Percentiles rank a stretch among this genome's conserved stretches.
Conservation (phyloP, 371 early-diverging fungal species). For the Lichtheimia ramosa region DNA sequence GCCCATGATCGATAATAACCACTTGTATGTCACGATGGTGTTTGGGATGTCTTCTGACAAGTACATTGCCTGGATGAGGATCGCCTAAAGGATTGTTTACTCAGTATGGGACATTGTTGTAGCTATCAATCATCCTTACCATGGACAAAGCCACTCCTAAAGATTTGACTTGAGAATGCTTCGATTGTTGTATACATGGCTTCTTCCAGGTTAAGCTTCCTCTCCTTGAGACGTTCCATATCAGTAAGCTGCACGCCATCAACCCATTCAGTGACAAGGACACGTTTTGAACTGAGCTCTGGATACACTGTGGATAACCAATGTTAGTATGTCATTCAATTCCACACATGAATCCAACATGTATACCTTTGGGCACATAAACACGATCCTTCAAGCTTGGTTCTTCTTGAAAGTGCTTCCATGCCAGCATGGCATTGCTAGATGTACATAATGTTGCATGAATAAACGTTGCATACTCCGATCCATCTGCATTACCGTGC, state of each 20-base stretch:
- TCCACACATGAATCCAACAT: background rate
- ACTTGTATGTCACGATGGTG: conserved; percentile 48
- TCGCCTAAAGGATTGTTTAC: conserved; percentile 38
- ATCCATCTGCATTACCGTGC: conserved; percentile 42
- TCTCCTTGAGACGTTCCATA: conserved; percentile 35
- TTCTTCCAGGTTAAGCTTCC: conserved; percentile 41
- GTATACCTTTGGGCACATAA: conserved; percentile 68
- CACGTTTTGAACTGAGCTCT: conserved; percentile 68
- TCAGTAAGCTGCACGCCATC: conserved; percentile 72
- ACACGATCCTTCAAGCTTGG: conserved; percentile 49
- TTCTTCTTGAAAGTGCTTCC: conserved; percentile 57
- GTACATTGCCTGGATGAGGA: conserved; percentile 88
- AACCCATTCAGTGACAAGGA: conserved; percentile 89
- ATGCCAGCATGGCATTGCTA: conserved; percentile 72
- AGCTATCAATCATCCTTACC: conserved; percentile 31
- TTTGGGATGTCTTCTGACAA: conserved; percentile 73
- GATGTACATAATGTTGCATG: background rate
- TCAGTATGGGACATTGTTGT: no score
- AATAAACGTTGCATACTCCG: background rate
- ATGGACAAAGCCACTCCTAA: conserved; percentile 87
- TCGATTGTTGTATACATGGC: conserved; percentile 80
- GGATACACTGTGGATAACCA: conserved; percentile 55
- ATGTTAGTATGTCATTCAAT: no score
- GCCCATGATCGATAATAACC: conserved; percentile 90
- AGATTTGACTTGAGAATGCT: conserved; percentile 89